Conservation (phyloP, 192 early-diverging fungal species). For the Backusella parvicylindrica region DNA sequence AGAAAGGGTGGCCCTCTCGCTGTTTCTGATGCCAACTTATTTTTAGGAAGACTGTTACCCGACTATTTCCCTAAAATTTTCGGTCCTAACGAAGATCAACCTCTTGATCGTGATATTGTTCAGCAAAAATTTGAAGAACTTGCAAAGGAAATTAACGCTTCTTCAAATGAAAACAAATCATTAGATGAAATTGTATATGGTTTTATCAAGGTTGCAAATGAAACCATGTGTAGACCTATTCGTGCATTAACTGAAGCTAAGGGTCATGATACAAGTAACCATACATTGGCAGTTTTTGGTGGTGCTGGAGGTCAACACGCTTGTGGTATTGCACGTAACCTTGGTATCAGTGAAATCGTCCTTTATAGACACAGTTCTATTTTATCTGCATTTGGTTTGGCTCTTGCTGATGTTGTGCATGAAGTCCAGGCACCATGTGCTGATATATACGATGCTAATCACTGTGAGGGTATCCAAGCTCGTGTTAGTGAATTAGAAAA, state of each 20-base stretch:
- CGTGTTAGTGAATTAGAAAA: constrained; percentile 48
- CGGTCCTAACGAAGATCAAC: constrained; percentile 79
- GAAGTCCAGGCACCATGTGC: constrained; percentile 86
- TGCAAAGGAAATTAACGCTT: constrained; percentile 60
- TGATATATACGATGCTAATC: constrained; percentile 36
- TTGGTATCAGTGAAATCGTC: constrained; percentile 84
- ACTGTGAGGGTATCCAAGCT: constrained; percentile 32
- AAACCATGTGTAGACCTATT: constrained; percentile 95
- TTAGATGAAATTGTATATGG: constrained; percentile 90
- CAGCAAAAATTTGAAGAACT: constrained; percentile 61
- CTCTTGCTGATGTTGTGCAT: constrained; percentile 87
- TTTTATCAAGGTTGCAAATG: constrained; percentile 94
- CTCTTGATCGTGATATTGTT: constrained; percentile 69
- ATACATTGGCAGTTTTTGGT: constrained; percentile 90
- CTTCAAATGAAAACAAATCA: constrained; percentile 53
- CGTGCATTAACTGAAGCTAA: constrained; percentile 89
- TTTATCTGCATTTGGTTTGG: constrained; percentile 90
- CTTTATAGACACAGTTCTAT: constrained; percentile 90
- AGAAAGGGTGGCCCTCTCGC: constrained; percentile 88
- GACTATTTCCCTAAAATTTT: constrained; percentile 94
- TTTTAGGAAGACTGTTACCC: constrained; percentile 81
- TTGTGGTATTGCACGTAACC: constrained; percentile 82
- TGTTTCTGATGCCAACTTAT: constrained; percentile 92
- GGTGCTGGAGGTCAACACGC: constrained; percentile 97
- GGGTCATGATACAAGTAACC: constrained; percentile 82